Evolutionary conservation across 306 rosid species (phyloP).

Genomic region (Rosa persica): DNA sequence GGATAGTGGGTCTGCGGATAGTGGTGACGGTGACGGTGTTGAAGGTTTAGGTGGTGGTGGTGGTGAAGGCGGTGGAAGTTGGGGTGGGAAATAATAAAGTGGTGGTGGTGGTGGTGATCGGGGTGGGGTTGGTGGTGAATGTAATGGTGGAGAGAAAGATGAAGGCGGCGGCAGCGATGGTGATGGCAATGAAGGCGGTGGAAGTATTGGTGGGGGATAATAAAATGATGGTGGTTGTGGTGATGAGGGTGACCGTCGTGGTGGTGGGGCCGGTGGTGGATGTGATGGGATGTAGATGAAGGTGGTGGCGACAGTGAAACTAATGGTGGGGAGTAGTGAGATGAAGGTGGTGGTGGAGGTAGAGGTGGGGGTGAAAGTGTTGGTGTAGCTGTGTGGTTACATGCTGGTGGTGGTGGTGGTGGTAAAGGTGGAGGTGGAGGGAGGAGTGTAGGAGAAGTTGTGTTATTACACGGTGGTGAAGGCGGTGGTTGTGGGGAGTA

Average conservation of each 20-base stretch:
- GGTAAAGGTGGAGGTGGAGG: not conserved
- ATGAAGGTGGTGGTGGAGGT: not conserved
- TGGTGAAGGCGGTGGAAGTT: no score
- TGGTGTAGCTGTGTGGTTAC: conserved; percentile 1
- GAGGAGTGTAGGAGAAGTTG: not conserved
- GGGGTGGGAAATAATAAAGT: no score
- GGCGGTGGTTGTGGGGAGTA: conserved; percentile 4
- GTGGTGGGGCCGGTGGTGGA: not conserved
- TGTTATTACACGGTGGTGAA: conserved; percentile 7
- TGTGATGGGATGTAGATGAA: not conserved
- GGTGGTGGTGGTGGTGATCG: not conserved
- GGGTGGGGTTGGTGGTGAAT: not conserved
- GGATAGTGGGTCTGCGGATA: no score
- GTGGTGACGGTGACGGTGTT: no score
- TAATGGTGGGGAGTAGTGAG: not conserved
- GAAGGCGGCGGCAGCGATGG: not conserved
- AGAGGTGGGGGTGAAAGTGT: not conserved
- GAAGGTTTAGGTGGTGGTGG: no score
- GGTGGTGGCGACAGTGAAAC: not conserved
- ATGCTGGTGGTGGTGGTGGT: not conserved
- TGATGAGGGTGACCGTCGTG: not conserved
- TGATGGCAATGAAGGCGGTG: not conserved
- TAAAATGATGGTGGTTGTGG: not conserved
- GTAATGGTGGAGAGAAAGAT: conserved; percentile 6
- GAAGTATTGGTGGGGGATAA: not conserved